Evolutionary conservation across 116 monocot species (phyloP).

Genomic region (Papilionanthe hybrid): DNA sequence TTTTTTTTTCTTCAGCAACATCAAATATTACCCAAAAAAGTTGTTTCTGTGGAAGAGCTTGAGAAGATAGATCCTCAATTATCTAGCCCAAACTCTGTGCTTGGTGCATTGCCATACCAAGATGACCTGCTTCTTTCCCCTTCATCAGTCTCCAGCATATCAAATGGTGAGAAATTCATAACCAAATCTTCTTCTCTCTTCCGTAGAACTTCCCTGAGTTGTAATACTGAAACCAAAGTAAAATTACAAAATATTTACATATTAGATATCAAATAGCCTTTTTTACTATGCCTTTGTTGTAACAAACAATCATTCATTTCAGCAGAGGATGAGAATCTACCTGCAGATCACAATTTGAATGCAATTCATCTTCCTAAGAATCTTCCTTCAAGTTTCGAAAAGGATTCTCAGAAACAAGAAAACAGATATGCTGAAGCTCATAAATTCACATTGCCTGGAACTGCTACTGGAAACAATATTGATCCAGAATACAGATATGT

Average conservation of each 20-base stretch:
- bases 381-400: slow-evolving; percentile 9
- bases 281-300: too few species aligned
- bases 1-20: slow-evolving; percentile 41
- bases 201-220: too few species aligned
- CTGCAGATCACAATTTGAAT: slow-evolving; percentile 4
- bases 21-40: slow-evolving; percentile 15
- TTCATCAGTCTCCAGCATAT: slow-evolving; percentile 16
- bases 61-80: slow-evolving; percentile 26
- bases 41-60: slow-evolving; percentile 17
- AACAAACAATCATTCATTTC: slow-evolving; percentile 2
- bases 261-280: too few species aligned
- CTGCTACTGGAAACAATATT: slow-evolving; percentile 22
- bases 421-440: slow-evolving; percentile 49
- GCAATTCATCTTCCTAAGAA: not conserved
- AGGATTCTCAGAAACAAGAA: slow-evolving; percentile 48
- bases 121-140: slow-evolving; percentile 49
- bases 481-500: slow-evolving; percentile 67
- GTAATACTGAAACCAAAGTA: too few species aligned
- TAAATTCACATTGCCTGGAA: slow-evolving; percentile 53
- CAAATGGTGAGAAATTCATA: slow-evolving; percentile 32
- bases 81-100: slow-evolving; percentile 71
- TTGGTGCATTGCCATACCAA: slow-evolving; percentile 52
- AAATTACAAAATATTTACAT: too few species aligned
- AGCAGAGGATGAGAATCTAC: slow-evolving; percentile 7
- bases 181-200: not conserved